Evolutionary conservation across 169 alveolate species (phyloP).

Genomic region (Cryptosporidium tyzzeri): DNA sequence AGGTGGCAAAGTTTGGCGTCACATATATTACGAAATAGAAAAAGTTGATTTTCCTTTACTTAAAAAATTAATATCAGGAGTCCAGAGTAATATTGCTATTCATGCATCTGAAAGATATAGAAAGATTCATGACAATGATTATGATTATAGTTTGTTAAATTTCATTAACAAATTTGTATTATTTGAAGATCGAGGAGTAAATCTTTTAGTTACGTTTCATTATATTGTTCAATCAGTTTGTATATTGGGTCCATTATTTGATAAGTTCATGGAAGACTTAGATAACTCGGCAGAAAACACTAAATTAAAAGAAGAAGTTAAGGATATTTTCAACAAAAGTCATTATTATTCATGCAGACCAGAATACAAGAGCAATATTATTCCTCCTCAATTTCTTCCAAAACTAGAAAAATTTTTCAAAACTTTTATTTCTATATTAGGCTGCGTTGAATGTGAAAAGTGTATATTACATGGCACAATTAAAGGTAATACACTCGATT

Average conservation of each 20-base stretch:
- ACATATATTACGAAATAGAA: conserved; percentile 39
- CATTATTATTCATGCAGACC: conserved; percentile 42
- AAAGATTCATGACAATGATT: conserved; percentile 20
- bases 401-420: conserved; percentile 25
- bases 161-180: conserved; percentile 53
- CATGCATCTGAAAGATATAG: conserved; percentile 69
- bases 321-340: neutral
- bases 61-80: conserved; percentile 32
- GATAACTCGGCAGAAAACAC: conserved; percentile 19
- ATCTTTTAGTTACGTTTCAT: conserved; percentile 49
- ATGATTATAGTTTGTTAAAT: conserved; percentile 49
- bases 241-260: conserved; percentile 33
- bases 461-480: conserved; percentile 73
- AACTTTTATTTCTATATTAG: conserved; percentile 29
- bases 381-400: conserved; percentile 10
- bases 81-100: conserved; percentile 68
- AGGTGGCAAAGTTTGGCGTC: conserved; percentile 55
- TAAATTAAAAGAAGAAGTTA: conserved; percentile 26
- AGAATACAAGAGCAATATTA: conserved; percentile 11
- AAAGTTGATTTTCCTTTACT: conserved; percentile 31
- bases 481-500: conserved; percentile 46
- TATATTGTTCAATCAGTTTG: conserved; percentile 42
- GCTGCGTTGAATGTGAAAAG: conserved; percentile 73
- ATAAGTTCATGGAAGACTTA: conserved; percentile 25
- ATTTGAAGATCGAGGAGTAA: conserved; percentile 53